Conservation (phyloP, 2,329 filamentous ascomycete genomes). For the Diatrype stigma region DNA sequence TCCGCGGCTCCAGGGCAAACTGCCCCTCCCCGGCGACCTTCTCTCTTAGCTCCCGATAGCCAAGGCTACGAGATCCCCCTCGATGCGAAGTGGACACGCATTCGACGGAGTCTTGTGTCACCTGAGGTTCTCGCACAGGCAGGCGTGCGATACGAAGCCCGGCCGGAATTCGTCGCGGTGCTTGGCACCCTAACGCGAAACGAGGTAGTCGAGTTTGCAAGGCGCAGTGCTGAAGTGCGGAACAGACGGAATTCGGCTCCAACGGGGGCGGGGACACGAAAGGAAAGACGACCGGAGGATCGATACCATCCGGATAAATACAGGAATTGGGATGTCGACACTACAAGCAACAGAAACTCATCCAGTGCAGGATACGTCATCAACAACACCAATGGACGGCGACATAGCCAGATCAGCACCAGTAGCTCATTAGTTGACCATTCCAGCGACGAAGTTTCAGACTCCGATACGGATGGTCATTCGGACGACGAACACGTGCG, state of each 20-base stretch:
- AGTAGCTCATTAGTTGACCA: constrained; percentile 24
- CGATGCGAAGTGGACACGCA: constrained; percentile 58
- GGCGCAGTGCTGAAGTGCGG: constrained; percentile 44
- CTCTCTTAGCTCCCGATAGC: constrained; percentile 51
- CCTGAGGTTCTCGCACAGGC: constrained; percentile 52
- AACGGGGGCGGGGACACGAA: constrained; percentile 4
- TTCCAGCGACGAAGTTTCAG: constrained; percentile 18
- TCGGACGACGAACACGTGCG: constrained; percentile 2
- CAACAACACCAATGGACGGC: constrained; percentile 12
- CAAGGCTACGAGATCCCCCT: constrained; percentile 52
- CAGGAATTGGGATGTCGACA: constrained; percentile 25
- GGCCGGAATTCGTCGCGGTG: constrained; percentile 56
- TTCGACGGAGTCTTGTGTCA: constrained; percentile 52
- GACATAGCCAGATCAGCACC: constrained; percentile 19
- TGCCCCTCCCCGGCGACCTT: constrained; percentile 19
- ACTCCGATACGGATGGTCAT: constrained; percentile 3
- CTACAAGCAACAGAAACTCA: constrained; percentile 1
- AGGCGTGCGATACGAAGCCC: constrained; percentile 56
- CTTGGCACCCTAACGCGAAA: constrained; percentile 50
- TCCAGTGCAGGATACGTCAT: constrained; percentile 15
- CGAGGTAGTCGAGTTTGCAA: constrained; percentile 49
- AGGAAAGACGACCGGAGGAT: constrained; percentile 18
- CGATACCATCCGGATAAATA: constrained; percentile 28
- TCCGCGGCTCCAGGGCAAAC: constrained; percentile 15
- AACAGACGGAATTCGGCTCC: constrained; percentile 26